Evolutionary conservation across 2,329 filamentous ascomycete genomes (phyloP), one percentile per base, ranked within the genome.

Genomic region (Colletotrichum costaricense): DNA sequence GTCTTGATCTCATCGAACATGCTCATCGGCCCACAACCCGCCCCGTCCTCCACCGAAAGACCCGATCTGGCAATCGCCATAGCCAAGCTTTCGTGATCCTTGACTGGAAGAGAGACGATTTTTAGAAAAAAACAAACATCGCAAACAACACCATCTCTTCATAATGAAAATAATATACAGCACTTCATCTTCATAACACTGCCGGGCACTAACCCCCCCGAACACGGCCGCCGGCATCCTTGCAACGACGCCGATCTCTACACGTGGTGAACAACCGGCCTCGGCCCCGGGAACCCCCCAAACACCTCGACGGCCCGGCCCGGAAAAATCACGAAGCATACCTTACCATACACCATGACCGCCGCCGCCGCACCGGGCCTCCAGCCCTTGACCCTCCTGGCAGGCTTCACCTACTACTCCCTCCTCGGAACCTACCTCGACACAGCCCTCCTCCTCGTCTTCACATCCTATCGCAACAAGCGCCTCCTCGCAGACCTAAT

Each of bases 341-440:
- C 9, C 30, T 33, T 33, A 33, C 2, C 42, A n/a, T 2, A 11
- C 42, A 22, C 3, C 38, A 42, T 42, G 14, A n/a, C 19, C 8
- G 26, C 28, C 30, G 38, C 72, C 35, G n/a, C 67, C 56, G 60
- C 62, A 42, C 56, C 70, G 60, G 56, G 30, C 19, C 52, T 75
- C 42, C 65, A 33, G 65, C 65, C 66, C 14, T 42, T 69, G 33
- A 56, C 35, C 59, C 59, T 75, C n/a, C 69, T 76, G n/a, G 67
- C 59, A 26, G 60, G 75, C 35, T 55, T 76, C 56, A 24, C 72
- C 26, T 79, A 76, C 63, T 77, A 79, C 54, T 26, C 59, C 16
- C 49, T 77, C 8, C 66, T 76, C 33, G 77, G 78, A 9, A 72
- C 67, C 52, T 70, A 62, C 64, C 62, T 75, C 22, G 81, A 83